Percentiles rank a stretch among this genome's conserved stretches.
Conservation (phyloP, 2,329 filamentous ascomycete genomes). For the Sordariomycetes sp. region DNA sequence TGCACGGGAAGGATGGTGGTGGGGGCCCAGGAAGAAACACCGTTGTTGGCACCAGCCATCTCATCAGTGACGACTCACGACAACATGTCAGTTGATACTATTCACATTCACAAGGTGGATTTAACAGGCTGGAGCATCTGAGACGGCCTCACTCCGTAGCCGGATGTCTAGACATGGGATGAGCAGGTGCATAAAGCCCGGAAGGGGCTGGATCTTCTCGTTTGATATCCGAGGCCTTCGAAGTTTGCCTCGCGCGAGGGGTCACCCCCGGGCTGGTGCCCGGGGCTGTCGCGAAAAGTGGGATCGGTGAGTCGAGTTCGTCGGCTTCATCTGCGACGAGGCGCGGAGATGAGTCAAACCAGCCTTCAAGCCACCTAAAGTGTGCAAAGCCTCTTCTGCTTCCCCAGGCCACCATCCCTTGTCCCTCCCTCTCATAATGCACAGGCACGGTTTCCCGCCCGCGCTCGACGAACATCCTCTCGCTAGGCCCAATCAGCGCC, state of each 20-base stretch:
- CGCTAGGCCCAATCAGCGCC: conserved; percentile 1
- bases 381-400: not conserved
- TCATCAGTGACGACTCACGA: not conserved
- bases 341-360: conserved; percentile 3
- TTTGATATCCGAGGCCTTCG: not conserved
- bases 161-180: not conserved
- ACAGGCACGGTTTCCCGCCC: not conserved
- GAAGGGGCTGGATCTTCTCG: not conserved
- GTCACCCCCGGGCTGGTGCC: not conserved
- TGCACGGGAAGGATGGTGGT: not conserved
- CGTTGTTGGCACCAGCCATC: not conserved
- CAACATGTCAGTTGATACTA: too few relatives aligned
- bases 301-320: not conserved
- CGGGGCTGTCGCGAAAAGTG: conserved; percentile 3
- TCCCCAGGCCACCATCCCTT: not conserved
- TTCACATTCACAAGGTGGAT: too few relatives aligned
- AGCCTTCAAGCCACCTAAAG: not conserved
- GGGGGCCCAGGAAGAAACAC: not conserved
- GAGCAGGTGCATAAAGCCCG: not conserved
- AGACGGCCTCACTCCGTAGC: not conserved
- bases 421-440: not conserved
- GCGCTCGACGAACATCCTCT: not conserved
- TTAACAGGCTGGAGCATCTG: too few relatives aligned
- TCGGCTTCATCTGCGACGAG: not conserved
- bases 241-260: not conserved